These are phyloP conservation scores for Mucor saturninus DNA, from an alignment of 371 early-diverging fungal genomes.

Conservation along the genomic window DNA sequence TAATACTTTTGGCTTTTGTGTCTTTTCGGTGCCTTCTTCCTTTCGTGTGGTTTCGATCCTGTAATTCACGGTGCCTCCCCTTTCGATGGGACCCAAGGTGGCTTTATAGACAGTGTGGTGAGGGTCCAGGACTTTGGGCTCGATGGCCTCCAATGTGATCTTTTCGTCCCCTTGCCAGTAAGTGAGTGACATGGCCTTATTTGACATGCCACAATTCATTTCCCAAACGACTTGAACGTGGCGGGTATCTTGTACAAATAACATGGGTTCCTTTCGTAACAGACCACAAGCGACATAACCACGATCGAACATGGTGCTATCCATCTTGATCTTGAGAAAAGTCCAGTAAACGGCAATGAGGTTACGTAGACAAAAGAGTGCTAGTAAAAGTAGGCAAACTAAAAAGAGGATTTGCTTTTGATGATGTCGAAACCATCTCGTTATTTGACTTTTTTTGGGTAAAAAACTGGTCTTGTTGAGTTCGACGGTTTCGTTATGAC, in stretches of 20 bases:
- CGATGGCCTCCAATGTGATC: conserved; percentile 22
- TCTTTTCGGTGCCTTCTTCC: conserved; percentile 1
- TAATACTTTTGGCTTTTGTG: conserved; percentile 26
- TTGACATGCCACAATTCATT: conserved; percentile 53
- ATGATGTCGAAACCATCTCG: conserved; percentile 44
- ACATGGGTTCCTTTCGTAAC: conserved; percentile 60
- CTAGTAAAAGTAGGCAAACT: conserved; percentile 24
- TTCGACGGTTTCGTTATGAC: conserved; percentile 9
- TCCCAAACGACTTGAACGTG: conserved; percentile 67
- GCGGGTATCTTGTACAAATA: conserved; percentile 58
- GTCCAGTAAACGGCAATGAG: conserved; percentile 39
- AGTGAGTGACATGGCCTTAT: conserved; percentile 48
- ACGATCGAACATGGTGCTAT: conserved; percentile 58
- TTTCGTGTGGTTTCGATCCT: neutral
- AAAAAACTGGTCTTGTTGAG: neutral
- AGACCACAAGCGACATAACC: conserved; percentile 55
- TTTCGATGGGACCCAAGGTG: conserved; percentile 47
- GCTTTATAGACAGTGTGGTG: conserved; percentile 59
- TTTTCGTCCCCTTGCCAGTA: conserved; percentile 22
- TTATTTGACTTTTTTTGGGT: conserved; percentile 13
- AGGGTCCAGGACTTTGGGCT: conserved; percentile 42
- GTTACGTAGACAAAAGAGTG: conserved; percentile 42
- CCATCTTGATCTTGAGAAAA: conserved; percentile 54
- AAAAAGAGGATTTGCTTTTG: conserved; percentile 36
- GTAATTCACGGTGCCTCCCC: conserved; percentile 21